Percentiles rank a stretch among this genome's conserved stretches.
These are phyloP conservation scores for Penicillium sp. DNA, from an alignment of 2,329 filamentous ascomycete genomes.

Conservation along the genomic window DNA sequence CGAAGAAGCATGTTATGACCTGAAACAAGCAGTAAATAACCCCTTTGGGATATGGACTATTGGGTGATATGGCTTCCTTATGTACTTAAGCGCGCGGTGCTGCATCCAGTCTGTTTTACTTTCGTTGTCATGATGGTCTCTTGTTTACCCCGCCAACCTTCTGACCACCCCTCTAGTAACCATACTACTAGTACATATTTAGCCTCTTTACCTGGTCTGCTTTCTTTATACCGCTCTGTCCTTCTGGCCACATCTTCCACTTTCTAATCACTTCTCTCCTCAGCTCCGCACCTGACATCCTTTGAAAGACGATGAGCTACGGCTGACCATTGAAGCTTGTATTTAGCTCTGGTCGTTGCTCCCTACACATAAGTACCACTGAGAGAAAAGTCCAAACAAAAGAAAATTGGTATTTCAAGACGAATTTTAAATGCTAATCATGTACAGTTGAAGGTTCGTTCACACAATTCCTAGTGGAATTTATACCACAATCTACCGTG, in stretches of 20 bases:
- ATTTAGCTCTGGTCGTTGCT: too few relatives aligned
- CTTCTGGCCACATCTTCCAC: background rate
- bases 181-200: background rate
- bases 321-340: background rate
- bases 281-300: background rate
- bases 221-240: background rate
- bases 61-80: background rate
- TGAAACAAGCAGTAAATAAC: background rate
- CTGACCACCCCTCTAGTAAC: background rate
- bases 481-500: background rate
- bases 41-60: background rate
- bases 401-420: background rate
- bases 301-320: background rate
- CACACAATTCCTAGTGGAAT: background rate
- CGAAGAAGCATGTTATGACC: background rate
- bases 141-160: background rate
- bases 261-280: background rate
- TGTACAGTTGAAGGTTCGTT: background rate
- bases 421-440: background rate
- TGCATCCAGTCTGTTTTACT: background rate
- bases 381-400: background rate
- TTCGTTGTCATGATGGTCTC: background rate
- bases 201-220: background rate
- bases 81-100: background rate
- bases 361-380: background rate